phyloP scores from a whole-genome alignment of 768 basidiomycete species.

The Trametes punicea region DNA sequence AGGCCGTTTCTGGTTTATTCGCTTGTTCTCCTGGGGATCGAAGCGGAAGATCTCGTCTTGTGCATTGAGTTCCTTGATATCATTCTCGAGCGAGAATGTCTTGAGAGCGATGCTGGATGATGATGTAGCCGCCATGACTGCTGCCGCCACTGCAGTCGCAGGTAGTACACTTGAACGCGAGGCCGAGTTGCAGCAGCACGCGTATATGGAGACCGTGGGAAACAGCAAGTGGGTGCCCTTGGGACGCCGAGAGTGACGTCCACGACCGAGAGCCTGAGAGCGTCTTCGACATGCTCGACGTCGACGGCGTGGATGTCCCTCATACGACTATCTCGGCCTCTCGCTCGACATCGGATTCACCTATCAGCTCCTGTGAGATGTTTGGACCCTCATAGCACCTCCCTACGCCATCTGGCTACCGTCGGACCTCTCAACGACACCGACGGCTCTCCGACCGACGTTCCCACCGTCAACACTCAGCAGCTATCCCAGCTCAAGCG shows the following conservation, averaged over 20 bases:
- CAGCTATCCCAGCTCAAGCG: slow-evolving; percentile 14
- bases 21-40: slow-evolving; percentile 63
- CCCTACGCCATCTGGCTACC: not conserved
- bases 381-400: not conserved
- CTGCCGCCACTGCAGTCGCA: slow-evolving; percentile 11
- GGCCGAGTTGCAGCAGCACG: slow-evolving; percentile 2
- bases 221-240: not conserved
- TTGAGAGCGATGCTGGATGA: slow-evolving; percentile 59
- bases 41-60: slow-evolving; percentile 81
- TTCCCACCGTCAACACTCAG: not conserved
- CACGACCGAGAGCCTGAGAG: not conserved
- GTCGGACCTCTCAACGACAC: slow-evolving; percentile 2
- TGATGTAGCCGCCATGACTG: slow-evolving; percentile 27
- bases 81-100: slow-evolving; percentile 70
- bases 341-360: not conserved
- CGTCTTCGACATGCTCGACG: slow-evolving; percentile 18
- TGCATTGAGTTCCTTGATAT: slow-evolving; percentile 64
- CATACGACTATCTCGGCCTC: slow-evolving; percentile 1
- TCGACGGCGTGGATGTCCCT: slow-evolving; percentile 17
- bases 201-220: slow-evolving; percentile 11
- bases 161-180: not conserved
- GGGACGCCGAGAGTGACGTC: not conserved
- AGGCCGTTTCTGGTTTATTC: slow-evolving; percentile 65
- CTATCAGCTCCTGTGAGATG: not conserved
- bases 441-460: not conserved